Percentiles rank a stretch among this genome's conserved stretches.
Evolutionary conservation across 371 early-diverging fungal species (phyloP).

Genomic region (Rhizopus arrhizus): DNA sequence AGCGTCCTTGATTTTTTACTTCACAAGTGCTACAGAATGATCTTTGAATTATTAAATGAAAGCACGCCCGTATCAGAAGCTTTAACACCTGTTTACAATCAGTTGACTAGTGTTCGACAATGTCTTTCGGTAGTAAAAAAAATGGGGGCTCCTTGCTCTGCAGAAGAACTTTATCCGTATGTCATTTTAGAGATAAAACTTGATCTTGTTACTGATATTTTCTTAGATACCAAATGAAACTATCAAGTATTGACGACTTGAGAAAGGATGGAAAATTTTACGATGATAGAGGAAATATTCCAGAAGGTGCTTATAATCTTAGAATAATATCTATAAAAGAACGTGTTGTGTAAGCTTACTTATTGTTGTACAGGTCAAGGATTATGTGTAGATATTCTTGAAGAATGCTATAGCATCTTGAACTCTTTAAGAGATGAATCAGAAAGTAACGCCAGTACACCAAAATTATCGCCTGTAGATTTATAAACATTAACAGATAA

Average conservation of each 20-base stretch:
- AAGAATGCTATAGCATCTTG: slow-evolving; percentile 82
- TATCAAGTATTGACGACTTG: slow-evolving; percentile 76
- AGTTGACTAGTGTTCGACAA: slow-evolving; percentile 79
- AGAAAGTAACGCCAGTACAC: not conserved
- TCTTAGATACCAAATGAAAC: slow-evolving; percentile 77
- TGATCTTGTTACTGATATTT: not conserved
- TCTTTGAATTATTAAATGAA: slow-evolving; percentile 75
- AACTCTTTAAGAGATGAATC: slow-evolving; percentile 61
- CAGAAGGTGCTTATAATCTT: slow-evolving; percentile 61
- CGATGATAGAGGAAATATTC: slow-evolving; percentile 76
- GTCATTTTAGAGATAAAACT: slow-evolving; percentile 2
- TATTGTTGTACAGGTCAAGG: slow-evolving; percentile 55
- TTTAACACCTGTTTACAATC: slow-evolving; percentile 80
- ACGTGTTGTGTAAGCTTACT: not conserved
- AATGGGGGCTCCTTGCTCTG: slow-evolving; percentile 74
- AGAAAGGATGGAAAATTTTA: slow-evolving; percentile 86
- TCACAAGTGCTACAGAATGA: slow-evolving; percentile 84
- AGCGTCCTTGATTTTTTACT: slow-evolving; percentile 75
- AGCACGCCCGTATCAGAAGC: slow-evolving; percentile 83
- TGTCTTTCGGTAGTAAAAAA: slow-evolving; percentile 79
- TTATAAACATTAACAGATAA: too few species aligned
- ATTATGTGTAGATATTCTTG: slow-evolving; percentile 73
- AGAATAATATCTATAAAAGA: not conserved
- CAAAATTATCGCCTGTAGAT: not conserved
- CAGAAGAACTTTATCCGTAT: slow-evolving; percentile 52